These are phyloP conservation scores for Parietichytrium sp. DNA, from an alignment of 108 stramenopile species.

Conservation along the genomic window DNA sequence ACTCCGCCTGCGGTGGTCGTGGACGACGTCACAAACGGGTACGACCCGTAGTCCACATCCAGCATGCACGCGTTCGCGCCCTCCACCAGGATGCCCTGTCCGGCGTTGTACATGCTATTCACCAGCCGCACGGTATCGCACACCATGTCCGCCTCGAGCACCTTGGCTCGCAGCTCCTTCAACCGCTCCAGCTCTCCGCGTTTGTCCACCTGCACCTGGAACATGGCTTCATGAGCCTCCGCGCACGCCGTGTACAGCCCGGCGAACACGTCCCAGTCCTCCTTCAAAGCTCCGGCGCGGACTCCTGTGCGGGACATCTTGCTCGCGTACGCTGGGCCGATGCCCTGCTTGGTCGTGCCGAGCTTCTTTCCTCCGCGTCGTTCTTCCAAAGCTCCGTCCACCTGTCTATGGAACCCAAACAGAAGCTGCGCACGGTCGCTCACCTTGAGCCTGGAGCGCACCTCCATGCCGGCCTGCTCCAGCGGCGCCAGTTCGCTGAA, in stretches of 20 bases:
- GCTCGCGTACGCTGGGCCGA: conserved; percentile 95
- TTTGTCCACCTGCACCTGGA: conserved; percentile 77
- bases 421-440: conserved; percentile 95
- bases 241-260: conserved; percentile 77
- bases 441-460: conserved; percentile 80
- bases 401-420: conserved; percentile 94
- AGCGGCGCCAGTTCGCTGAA: conserved; percentile 83
- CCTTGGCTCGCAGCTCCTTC: conserved; percentile 68
- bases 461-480: conserved; percentile 68
- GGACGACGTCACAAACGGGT: conserved; percentile 94
- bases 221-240: conserved; percentile 69
- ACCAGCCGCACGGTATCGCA: background rate
- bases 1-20: conserved; percentile 90
- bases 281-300: conserved; percentile 73
- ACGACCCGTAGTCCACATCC: conserved; percentile 98
- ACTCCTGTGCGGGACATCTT: conserved; percentile 96
- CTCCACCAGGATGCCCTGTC: conserved; percentile 91
- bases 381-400: conserved; percentile 83
- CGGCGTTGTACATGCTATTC: conserved; percentile 60
- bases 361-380: conserved; percentile 72
- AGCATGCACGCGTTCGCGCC: conserved; percentile 99
- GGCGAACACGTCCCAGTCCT: conserved; percentile 75
- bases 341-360: conserved; percentile 95
- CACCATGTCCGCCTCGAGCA: conserved; percentile 68
- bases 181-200: conserved; percentile 82